Conservation (phyloP, 306 rosid genomes). For the Rosa multiflora region DNA sequence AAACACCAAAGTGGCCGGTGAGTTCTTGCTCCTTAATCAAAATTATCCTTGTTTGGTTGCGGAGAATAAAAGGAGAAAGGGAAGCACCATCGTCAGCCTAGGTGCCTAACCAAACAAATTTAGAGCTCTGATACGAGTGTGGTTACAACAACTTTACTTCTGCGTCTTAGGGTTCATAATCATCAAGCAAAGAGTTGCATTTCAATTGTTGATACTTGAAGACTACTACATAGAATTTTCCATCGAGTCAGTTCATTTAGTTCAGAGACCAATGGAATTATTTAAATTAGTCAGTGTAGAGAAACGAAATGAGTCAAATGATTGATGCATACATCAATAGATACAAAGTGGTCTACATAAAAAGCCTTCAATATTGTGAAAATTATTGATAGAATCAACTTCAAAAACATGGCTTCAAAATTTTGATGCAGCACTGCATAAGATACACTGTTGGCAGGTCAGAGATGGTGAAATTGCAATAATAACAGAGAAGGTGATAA, state of each 20-base stretch:
- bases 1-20: neutral
- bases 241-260: too few species aligned
- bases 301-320: neutral
- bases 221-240: too few species aligned
- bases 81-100: neutral
- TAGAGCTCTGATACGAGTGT: neutral
- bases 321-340: neutral
- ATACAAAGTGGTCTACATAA: too few species aligned
- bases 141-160: neutral
- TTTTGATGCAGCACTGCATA: neutral
- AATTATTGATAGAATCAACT: too few species aligned
- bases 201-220: too few species aligned
- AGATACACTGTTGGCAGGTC: neutral
- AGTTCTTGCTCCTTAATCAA: neutral
- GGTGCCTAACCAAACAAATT: neutral
- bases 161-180: neutral
- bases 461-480: neutral
- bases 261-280: neutral
- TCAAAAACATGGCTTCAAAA: neutral
- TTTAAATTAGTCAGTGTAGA: neutral
- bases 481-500: neutral
- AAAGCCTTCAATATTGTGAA: neutral
- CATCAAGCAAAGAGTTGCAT: neutral
- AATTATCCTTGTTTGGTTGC: conserved; percentile 5
- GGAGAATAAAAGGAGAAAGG: neutral